A percentile compares a stretch with the other conserved stretches of the same genome.
phyloP scores from a whole-genome alignment of 768 basidiomycete species.

The Coprinopsis sp. region DNA sequence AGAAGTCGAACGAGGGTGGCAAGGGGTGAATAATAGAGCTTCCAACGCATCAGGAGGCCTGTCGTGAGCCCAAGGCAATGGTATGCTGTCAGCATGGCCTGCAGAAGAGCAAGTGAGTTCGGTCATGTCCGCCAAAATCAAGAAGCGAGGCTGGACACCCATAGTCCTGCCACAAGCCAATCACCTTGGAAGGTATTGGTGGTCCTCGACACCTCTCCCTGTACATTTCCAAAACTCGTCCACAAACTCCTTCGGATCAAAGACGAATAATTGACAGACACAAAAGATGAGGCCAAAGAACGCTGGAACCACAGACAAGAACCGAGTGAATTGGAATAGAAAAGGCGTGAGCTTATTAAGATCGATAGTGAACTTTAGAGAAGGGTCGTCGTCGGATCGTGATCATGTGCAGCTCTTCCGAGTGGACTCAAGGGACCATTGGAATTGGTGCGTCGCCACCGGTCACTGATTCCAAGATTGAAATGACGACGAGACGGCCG shows the following conservation, averaged over 20 bases:
- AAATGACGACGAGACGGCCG: not conserved
- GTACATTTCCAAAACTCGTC: slow-evolving; percentile 5
- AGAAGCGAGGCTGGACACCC: slow-evolving; percentile 61
- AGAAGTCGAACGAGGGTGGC: slow-evolving; percentile 88
- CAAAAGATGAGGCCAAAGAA: slow-evolving; percentile 62
- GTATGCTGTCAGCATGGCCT: slow-evolving; percentile 83
- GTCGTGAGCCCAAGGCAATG: slow-evolving; percentile 87
- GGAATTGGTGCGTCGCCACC: not conserved
- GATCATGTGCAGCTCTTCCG: slow-evolving; percentile 18
- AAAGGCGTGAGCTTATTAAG: slow-evolving; percentile 44
- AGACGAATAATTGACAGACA: slow-evolving; percentile 42
- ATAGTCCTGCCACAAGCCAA: slow-evolving; percentile 62
- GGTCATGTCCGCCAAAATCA: not conserved
- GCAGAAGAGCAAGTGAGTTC: slow-evolving; percentile 7
- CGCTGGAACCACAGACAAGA: slow-evolving; percentile 71
- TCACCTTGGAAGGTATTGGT: slow-evolving; percentile 51
- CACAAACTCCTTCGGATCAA: not conserved
- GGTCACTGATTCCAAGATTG: not conserved
- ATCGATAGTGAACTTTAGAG: slow-evolving; percentile 19
- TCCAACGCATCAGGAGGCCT: slow-evolving; percentile 87
- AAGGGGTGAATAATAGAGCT: slow-evolving; percentile 82
- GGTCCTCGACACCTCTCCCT: slow-evolving; percentile 23
- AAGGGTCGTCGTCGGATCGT: slow-evolving; percentile 45
- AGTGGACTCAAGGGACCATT: not conserved
- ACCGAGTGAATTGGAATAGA: slow-evolving; percentile 65